Conservation (phyloP, 1,284 basidiomycete genomes). For the Ustilago vetiveriae region DNA sequence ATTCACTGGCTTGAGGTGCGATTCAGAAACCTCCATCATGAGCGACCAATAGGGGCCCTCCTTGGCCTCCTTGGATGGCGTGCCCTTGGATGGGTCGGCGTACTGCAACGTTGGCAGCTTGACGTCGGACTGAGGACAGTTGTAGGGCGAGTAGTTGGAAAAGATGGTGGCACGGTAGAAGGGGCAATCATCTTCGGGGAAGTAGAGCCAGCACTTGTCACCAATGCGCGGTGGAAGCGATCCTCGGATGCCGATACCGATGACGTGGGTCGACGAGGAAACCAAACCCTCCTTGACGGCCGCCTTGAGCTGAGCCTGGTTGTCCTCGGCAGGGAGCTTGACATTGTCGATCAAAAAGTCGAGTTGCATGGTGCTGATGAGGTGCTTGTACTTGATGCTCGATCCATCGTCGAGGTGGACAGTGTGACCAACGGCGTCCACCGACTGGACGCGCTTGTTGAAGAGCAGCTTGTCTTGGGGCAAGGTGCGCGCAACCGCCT, state of each 20-base stretch:
- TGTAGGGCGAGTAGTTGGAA: slow-evolving; percentile 72
- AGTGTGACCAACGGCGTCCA: slow-evolving; percentile 69
- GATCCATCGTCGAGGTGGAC: slow-evolving; percentile 69
- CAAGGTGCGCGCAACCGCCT: slow-evolving; percentile 70
- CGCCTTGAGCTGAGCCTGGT: slow-evolving; percentile 67
- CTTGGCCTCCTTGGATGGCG: slow-evolving; percentile 66
- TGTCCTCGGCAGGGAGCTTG: slow-evolving; percentile 65
- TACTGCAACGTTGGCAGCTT: slow-evolving; percentile 70
- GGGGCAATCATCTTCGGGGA: slow-evolving; percentile 71
- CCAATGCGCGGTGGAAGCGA: slow-evolving; percentile 70
- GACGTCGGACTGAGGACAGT: slow-evolving; percentile 68
- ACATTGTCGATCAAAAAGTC: slow-evolving; percentile 69
- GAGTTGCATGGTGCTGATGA: slow-evolving; percentile 70
- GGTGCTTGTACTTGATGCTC: slow-evolving; percentile 69
- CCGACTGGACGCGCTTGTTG: slow-evolving; percentile 67
- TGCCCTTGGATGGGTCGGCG: slow-evolving; percentile 69
- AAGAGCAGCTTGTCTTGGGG: slow-evolving; percentile 69
- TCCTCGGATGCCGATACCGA: slow-evolving; percentile 71
- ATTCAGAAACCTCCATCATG: slow-evolving; percentile 72
- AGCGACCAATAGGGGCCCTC: slow-evolving; percentile 70
- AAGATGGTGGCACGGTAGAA: slow-evolving; percentile 73
- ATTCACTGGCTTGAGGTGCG: slow-evolving; percentile 70
- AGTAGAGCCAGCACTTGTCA: slow-evolving; percentile 71
- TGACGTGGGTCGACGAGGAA: slow-evolving; percentile 71
- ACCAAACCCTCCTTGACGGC: slow-evolving; percentile 68